These are phyloP conservation scores for Candolleomyces eurysporus DNA, from an alignment of 768 basidiomycete species.

Conservation along the genomic window DNA sequence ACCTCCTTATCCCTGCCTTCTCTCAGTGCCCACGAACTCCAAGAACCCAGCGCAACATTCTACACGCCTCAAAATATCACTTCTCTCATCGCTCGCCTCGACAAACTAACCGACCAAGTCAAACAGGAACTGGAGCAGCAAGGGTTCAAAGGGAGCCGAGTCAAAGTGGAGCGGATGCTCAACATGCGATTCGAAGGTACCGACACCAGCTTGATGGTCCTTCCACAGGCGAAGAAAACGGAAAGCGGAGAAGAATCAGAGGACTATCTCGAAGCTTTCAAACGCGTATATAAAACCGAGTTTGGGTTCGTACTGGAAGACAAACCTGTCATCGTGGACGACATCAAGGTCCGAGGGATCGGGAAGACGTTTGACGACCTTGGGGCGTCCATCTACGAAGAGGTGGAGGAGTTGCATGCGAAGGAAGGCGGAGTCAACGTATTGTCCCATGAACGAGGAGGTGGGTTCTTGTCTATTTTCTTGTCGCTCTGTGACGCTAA, in stretches of 20 bases:
- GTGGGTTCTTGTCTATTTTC: too few relatives aligned
- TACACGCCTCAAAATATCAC: conserved; percentile 60
- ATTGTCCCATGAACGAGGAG: conserved; percentile 6
- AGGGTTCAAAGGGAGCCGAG: conserved; percentile 74
- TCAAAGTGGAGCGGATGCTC: conserved; percentile 76
- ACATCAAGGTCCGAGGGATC: conserved; percentile 89
- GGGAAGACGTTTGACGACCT: conserved; percentile 87
- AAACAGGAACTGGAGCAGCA: conserved; percentile 66
- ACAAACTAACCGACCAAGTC: conserved; percentile 65
- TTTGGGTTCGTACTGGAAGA: conserved; percentile 91
- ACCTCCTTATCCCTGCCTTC: not conserved
- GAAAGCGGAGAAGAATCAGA: conserved; percentile 57
- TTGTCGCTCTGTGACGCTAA: too few relatives aligned
- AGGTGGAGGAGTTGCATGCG: conserved; percentile 53
- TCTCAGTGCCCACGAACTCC: conserved; percentile 76
- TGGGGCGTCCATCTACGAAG: conserved; percentile 75
- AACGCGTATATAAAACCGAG: conserved; percentile 75
- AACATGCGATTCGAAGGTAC: conserved; percentile 95
- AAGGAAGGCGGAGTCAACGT: conserved; percentile 14
- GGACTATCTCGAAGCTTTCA: conserved; percentile 81
- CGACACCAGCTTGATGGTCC: conserved; percentile 89
- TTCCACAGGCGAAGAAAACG: conserved; percentile 45
- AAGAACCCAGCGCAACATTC: conserved; percentile 85
- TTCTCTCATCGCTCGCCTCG: conserved; percentile 61
- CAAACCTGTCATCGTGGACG: conserved; percentile 84